Evolutionary conservation across 768 basidiomycete species (phyloP), one percentile per base, ranked within the genome.

Genomic region (Coprinellus micaceus): DNA sequence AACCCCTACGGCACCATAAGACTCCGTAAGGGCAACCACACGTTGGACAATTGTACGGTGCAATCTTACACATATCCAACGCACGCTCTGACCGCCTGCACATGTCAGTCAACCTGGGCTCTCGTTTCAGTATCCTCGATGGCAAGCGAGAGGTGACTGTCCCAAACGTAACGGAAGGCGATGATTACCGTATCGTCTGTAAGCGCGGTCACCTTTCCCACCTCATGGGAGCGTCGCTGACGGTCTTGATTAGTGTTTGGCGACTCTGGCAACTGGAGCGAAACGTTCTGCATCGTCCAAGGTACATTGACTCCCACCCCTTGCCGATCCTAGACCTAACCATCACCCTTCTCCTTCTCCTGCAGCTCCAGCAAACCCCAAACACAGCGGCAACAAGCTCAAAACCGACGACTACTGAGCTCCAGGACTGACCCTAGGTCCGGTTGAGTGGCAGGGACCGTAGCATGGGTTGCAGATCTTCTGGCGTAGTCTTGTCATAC

Each of bases 261-360:
- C 13, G 70, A 74, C 51, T 73, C 72, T 1, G 74, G 71, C 25
- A 74, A 74, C 48, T 68, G 65, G 51, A 72, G 71, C 54, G 66
- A 65, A n/a, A 15, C 40, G 13, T 72, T 74, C 61, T 17, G 58
- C 10, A 62, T 62, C 33, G 50, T 47, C 24, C 43, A 28, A 29
- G 49, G 39, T 53, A 47, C 25, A n/a, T 13, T 17, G 11, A 43
- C 11, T 4, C 29, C 19, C 33, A 37, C 29, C 19, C 17, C n/a
- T n/a, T 19, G 19, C 9, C 29, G 30, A 51, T 33, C 24, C 24
- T 44, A 13, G 13, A 13, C 19, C 25, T 26, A 12, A 28, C 12
- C 24, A 15, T 22, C 15, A 13, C 12, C 11, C 5, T 10, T 44
- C 43, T 17, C 11, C 24, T 44, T 25, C n/a, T n/a, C n/a, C n/a